These are phyloP conservation scores for Lyophyllum shimeji DNA, from an alignment of 768 basidiomycete species.

Conservation along the genomic window DNA sequence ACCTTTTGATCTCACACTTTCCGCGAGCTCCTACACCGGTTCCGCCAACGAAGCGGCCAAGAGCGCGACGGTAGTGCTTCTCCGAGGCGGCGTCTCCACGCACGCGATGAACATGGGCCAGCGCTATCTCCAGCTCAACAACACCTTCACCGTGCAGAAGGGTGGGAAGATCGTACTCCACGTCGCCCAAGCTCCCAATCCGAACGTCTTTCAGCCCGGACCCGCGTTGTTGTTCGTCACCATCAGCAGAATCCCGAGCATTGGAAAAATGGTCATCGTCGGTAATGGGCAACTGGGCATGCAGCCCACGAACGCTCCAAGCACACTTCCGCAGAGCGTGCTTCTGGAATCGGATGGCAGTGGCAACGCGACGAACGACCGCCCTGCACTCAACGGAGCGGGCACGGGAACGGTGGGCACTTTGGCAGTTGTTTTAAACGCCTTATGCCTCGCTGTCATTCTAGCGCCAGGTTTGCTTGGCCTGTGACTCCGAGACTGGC, in stretches of 20 bases:
- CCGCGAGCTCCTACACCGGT: constrained; percentile 64
- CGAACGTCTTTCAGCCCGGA: constrained; percentile 87
- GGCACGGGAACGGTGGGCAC: no score
- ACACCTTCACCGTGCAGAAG: constrained; percentile 75
- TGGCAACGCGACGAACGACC: not conserved
- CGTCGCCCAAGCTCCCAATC: constrained; percentile 79
- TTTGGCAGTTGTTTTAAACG: not conserved
- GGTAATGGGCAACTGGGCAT: constrained; percentile 75
- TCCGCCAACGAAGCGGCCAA: constrained; percentile 68
- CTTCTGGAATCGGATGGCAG: constrained; percentile 28
- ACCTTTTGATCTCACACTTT: constrained; percentile 73
- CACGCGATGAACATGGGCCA: constrained; percentile 91
- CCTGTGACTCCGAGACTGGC: no score
- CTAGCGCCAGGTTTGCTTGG: no score
- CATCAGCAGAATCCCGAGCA: constrained; percentile 81
- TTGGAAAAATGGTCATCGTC: constrained; percentile 73
- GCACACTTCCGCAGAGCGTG: constrained; percentile 49
- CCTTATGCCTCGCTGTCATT: no score
- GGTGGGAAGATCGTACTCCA: constrained; percentile 78
- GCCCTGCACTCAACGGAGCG: no score
- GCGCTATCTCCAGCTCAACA: constrained; percentile 78
- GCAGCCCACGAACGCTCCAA: constrained; percentile 53
- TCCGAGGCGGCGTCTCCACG: constrained; percentile 84
- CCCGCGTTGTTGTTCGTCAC: constrained; percentile 83
- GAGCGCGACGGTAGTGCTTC: constrained; percentile 72